These are phyloP conservation scores for Fragaria nilgerrensis DNA, from an alignment of 306 rosid species.

Conservation along the genomic window DNA sequence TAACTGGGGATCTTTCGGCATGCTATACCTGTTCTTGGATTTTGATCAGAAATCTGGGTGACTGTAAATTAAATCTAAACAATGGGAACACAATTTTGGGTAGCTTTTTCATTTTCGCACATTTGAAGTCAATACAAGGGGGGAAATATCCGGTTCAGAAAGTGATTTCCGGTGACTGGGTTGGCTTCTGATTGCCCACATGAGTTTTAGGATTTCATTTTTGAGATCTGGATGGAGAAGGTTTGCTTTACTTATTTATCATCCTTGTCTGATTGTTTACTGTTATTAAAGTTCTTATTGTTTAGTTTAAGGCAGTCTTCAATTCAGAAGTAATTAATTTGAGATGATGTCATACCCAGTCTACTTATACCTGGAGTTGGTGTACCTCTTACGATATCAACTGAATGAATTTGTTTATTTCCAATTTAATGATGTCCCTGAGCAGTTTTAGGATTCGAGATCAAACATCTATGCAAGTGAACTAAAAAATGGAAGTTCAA, in stretches of 20 bases:
- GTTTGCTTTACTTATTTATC: not conserved
- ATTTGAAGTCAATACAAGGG: not conserved
- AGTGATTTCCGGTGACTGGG: not conserved
- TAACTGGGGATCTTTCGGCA: not conserved
- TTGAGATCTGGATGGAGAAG: not conserved
- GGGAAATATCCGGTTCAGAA: not conserved
- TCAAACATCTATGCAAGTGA: not conserved
- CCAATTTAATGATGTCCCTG: not conserved
- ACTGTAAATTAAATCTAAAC: not conserved
- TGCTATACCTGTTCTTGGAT: not conserved
- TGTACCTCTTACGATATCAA: no score
- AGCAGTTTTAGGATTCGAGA: not conserved
- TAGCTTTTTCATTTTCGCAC: not conserved
- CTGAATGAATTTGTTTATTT: not conserved
- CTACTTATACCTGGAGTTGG: no score
- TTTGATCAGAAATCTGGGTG: not conserved
- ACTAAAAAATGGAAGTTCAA: not conserved
- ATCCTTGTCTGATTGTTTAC: not conserved
- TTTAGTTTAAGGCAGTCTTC: no score
- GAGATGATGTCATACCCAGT: no score
- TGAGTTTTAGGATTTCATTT: not conserved
- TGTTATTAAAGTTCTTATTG: no score
- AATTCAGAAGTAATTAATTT: no score
- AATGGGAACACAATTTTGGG: not conserved
- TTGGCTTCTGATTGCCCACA: not conserved